Percentiles rank a stretch among this genome's conserved stretches.
phyloP scores from a whole-genome alignment of 345 rosid genomes.

The Hypericum perforatum region DNA sequence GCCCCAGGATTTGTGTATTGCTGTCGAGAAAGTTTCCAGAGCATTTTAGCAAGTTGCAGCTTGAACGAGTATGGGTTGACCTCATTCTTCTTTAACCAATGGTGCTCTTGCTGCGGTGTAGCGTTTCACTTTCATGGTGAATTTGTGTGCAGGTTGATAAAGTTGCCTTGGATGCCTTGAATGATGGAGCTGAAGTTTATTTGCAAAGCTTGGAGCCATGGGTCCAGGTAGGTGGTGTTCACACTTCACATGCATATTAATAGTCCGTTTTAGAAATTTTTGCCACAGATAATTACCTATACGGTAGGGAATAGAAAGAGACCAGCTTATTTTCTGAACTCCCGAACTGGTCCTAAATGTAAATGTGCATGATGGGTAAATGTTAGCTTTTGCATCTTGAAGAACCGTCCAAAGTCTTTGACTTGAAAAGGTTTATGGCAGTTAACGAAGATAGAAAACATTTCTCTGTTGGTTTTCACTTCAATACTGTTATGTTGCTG shows the following conservation, averaged over 20 bases:
- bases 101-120: no score
- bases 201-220: constrained; percentile 94
- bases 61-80: constrained; percentile 66
- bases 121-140: no score
- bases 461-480: no score
- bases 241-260: background rate
- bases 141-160: constrained; percentile 62
- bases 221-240: constrained; percentile 56
- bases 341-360: no score
- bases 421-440: no score
- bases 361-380: no score
- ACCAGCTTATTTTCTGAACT: no score
- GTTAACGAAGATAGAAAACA: no score
- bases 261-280: background rate
- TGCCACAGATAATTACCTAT: background rate
- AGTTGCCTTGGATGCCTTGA: constrained; percentile 76
- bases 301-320: no score
- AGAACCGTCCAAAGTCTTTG: no score
- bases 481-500: no score
- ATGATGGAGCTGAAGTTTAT: constrained; percentile 77
- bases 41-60: constrained; percentile 88
- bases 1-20: constrained; percentile 75
- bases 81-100: background rate
- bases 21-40: constrained; percentile 94
- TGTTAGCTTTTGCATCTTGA: no score